Conservation (phyloP, 1,284 basidiomycete genomes). For the Athelia psychrophila region DNA sequence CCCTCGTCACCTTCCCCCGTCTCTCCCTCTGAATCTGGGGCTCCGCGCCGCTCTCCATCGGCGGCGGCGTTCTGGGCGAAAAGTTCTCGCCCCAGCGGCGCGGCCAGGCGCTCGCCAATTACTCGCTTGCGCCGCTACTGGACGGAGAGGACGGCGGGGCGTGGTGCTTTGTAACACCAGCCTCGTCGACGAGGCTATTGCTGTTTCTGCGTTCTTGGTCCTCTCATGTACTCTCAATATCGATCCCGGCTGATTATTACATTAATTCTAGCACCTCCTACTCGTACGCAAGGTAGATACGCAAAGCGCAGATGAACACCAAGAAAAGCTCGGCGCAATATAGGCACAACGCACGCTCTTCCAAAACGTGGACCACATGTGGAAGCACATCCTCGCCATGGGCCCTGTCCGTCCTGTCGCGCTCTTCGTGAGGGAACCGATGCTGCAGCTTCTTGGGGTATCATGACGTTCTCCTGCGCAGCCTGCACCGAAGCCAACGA, state of each 20-base stretch:
- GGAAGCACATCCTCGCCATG: constrained; percentile 31
- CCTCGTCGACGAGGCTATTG: constrained; percentile 47
- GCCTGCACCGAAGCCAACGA: neutral
- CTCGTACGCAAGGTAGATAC: constrained; percentile 55
- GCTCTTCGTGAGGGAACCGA: constrained; percentile 44
- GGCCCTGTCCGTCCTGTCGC: constrained; percentile 46
- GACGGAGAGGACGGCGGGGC: constrained; percentile 58
- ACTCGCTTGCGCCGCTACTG: constrained; percentile 55
- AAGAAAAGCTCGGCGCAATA: constrained; percentile 41
- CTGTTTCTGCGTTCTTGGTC: constrained; percentile 52
- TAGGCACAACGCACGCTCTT: constrained; percentile 38
- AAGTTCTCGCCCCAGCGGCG: constrained; percentile 68
- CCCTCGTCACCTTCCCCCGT: constrained; percentile 61
- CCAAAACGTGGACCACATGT: constrained; percentile 38
- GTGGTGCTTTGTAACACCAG: constrained; percentile 69
- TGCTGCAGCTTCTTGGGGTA: constrained; percentile 40
- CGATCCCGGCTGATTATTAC: no score
- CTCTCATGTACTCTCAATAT: no score
- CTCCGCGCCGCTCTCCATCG: constrained; percentile 55
- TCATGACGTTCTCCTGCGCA: constrained; percentile 47
- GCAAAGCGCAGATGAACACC: constrained; percentile 36
- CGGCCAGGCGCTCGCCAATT: constrained; percentile 65
- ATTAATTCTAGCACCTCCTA: constrained; percentile 50
- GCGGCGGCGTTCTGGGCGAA: constrained; percentile 71
- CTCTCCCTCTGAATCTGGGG: constrained; percentile 65